Evolutionary conservation across 371 early-diverging fungal genomes (phyloP).

Genomic region (Mortierella sp.): DNA sequence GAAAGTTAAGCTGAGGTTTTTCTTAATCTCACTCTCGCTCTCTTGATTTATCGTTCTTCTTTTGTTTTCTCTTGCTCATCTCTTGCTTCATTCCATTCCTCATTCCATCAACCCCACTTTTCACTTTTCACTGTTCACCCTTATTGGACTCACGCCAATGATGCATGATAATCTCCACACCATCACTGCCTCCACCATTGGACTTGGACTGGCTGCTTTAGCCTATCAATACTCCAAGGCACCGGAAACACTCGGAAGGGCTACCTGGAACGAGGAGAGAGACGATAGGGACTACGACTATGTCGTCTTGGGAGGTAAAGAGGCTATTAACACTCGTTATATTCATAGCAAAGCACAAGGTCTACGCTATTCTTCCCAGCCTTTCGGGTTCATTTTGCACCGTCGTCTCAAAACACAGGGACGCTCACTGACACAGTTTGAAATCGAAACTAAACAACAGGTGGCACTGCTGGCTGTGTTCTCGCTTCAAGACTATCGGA

Average conservation of each 20-base stretch:
- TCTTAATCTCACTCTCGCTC: background rate
- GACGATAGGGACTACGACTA: conserved; percentile 21
- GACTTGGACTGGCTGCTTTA: conserved; percentile 14
- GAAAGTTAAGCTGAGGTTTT: background rate
- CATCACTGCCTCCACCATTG: background rate
- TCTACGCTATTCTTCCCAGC: background rate
- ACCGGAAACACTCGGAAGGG: conserved; percentile 13
- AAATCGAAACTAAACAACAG: conserved; percentile 13
- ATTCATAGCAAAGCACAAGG: background rate
- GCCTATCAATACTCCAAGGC: background rate
- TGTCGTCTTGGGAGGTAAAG: conserved; percentile 25
- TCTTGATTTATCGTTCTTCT: background rate
- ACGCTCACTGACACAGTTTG: too few relatives aligned
- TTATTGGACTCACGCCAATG: background rate
- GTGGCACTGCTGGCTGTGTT: conserved; percentile 44
- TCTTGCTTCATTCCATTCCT: background rate
- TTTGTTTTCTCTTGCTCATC: background rate
- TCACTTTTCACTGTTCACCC: background rate
- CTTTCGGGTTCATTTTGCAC: background rate
- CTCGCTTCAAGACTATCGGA: conserved; percentile 31
- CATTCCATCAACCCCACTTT: background rate
- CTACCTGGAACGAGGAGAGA: conserved; percentile 13
- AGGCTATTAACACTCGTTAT: background rate
- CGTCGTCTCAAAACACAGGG: too few relatives aligned
- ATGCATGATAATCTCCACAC: background rate